Base-by-base conservation (phyloP, 1,139 yeast species). In the Debaryomycetaceae sp. region DNA sequence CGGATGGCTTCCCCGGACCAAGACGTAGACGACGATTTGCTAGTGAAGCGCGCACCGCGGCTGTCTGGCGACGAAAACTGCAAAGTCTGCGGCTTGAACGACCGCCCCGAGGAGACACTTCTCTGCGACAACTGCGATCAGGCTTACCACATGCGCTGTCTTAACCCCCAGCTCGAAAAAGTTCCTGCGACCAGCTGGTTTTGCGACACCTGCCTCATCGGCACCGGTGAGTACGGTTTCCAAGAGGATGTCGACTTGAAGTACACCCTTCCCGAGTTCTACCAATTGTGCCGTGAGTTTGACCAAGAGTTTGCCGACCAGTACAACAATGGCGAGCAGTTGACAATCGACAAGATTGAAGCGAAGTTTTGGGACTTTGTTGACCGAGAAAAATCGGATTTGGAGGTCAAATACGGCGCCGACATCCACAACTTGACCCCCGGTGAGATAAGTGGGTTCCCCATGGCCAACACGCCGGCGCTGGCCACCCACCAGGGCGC, bases 141-240 rank as follows among this genome's bases (percentile, higher is more conserved):
- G 31, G 71, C 75, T 1, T 85, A 61, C 52, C 96, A 88, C 50
- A 63, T 65, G 55, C 53, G 60, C 26, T 85, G 95, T 47, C 57
- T 85, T 9, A 57, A 61, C 2, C 76, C 82, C 1, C 76, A 77
- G 1, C 45, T 79, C 18, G 48, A 39, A 13, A 42, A 45, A 2
- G 54, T 79, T 1, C 88, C 88, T 0, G 49, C 60, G 12, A 74
- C 75, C 3, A 67, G 65, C 19, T 88, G 96, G 95, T 81, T 68
- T 48, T 89, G 97, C 53, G 82, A 80, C 29, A 72, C 72, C 38
- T 89, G 97, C 52, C 61, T 89, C 11, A 67, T 83, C 5, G 96
- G 95, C 1, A 83, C 89, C 2, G 93, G 94, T 1, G 91, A 81
- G 43, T 89, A 86, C 49, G 95, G 95, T 0, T 89, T 89, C 53